phyloP scores from a whole-genome alignment of 179 eudicot species.

The Beta macrorhiza region DNA sequence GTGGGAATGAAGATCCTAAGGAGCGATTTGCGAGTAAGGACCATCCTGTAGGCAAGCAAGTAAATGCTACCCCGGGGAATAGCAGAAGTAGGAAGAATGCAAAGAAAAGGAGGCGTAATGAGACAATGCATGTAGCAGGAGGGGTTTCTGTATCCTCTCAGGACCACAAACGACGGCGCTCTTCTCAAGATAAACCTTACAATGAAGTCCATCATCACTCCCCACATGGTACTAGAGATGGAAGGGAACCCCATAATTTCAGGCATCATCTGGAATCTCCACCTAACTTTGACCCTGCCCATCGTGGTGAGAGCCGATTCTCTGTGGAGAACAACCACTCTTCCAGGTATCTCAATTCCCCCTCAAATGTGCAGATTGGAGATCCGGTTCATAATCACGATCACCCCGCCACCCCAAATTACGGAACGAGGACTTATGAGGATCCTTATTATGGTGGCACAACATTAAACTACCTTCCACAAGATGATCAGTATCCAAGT shows the following conservation, averaged over 20 bases:
- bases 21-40: slow-evolving; percentile 20
- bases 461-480: not conserved
- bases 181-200: slow-evolving; percentile 20
- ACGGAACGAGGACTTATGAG: slow-evolving; percentile 9
- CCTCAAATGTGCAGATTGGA: slow-evolving; percentile 21
- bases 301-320: slow-evolving; percentile 3
- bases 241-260: not conserved
- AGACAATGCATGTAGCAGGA: slow-evolving; percentile 19
- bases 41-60: slow-evolving; percentile 15
- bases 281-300: not conserved
- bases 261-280: not conserved
- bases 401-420: not conserved
- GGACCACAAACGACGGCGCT: slow-evolving; percentile 19
- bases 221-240: slow-evolving; percentile 8
- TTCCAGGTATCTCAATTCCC: slow-evolving; percentile 19
- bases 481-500: slow-evolving; percentile 24
- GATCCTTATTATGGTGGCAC: not conserved
- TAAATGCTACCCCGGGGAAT: not conserved
- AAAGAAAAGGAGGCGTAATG: slow-evolving; percentile 27
- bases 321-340: slow-evolving; percentile 13
- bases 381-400: slow-evolving; percentile 12
- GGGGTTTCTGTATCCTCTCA: slow-evolving; percentile 18
- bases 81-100: slow-evolving; percentile 10
- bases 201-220: slow-evolving; percentile 23
- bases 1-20: slow-evolving; percentile 20